A percentile compares a stretch with the other conserved stretches of the same genome.
Evolutionary conservation across 2,329 filamentous ascomycete genomes (phyloP).

Genomic region (Bertia moriformis): DNA sequence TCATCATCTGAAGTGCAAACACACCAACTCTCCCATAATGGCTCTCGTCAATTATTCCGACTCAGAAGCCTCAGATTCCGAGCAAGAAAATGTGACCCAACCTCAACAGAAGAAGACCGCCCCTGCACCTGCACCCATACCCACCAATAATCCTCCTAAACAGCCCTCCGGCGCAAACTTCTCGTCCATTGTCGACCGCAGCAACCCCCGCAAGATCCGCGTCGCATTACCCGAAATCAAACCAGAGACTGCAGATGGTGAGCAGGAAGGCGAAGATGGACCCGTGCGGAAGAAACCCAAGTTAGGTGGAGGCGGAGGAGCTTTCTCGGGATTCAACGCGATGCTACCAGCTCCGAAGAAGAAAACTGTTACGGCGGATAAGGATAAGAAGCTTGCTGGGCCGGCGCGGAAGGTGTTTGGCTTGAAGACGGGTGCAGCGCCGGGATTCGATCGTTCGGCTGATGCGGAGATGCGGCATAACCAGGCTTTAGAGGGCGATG

Average conservation of each 20-base stretch:
- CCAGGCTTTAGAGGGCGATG: conserved; percentile 11
- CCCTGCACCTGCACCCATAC: not conserved
- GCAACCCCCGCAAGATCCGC: conserved; percentile 43
- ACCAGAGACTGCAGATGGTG: conserved; percentile 9
- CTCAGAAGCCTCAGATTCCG: conserved; percentile 39
- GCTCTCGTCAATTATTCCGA: conserved; percentile 48
- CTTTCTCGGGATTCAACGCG: conserved; percentile 46
- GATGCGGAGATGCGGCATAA: conserved; percentile 16
- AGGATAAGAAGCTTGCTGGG: conserved; percentile 14
- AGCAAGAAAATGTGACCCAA: conserved; percentile 8
- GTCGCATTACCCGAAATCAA: conserved; percentile 34
- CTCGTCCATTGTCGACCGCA: conserved; percentile 40
- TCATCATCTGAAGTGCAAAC: too few relatives aligned
- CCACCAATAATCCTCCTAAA: conserved; percentile 6
- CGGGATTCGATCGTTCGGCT: conserved; percentile 39
- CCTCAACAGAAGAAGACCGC: not conserved
- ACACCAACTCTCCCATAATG: too few relatives aligned
- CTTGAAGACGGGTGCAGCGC: conserved; percentile 44
- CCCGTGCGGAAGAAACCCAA: conserved; percentile 38
- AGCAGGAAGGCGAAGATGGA: conserved; percentile 17
- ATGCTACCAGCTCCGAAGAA: conserved; percentile 49
- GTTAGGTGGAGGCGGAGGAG: conserved; percentile 23
- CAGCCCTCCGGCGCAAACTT: conserved; percentile 9
- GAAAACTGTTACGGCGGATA: conserved; percentile 9
- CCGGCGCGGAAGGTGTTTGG: conserved; percentile 32